Percentiles rank a stretch among this genome's conserved stretches.
Conservation (phyloP, 2,329 filamentous ascomycete genomes). For the Colletotrichum sidae region DNA sequence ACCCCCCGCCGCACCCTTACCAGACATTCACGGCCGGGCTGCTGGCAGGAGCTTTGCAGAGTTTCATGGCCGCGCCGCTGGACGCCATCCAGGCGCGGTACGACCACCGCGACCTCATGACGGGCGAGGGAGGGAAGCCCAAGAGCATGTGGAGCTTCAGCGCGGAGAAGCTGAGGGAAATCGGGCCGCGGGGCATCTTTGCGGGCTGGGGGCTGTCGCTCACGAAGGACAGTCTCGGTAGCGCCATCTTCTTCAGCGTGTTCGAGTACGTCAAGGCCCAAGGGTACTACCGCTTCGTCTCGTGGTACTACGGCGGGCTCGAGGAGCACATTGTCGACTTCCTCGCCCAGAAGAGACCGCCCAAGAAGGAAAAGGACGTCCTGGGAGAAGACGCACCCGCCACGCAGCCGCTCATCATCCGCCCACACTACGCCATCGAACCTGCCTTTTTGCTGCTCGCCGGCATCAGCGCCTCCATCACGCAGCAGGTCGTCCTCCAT, state of each 20-base stretch:
- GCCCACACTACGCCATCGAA: slow-evolving; percentile 81
- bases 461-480: slow-evolving; percentile 75
- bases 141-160: slow-evolving; percentile 81
- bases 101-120: slow-evolving; percentile 65
- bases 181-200: slow-evolving; percentile 78
- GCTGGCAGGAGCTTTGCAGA: slow-evolving; percentile 76
- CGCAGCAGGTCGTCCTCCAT: slow-evolving; percentile 77
- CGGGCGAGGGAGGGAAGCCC: slow-evolving; percentile 54
- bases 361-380: slow-evolving; percentile 15
- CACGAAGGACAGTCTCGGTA: slow-evolving; percentile 76
- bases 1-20: slow-evolving; percentile 72
- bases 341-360: slow-evolving; percentile 59
- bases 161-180: slow-evolving; percentile 72
- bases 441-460: slow-evolving; percentile 77
- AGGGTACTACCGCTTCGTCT: slow-evolving; percentile 77
- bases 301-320: slow-evolving; percentile 74
- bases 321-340: slow-evolving; percentile 63
- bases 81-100: slow-evolving; percentile 82
- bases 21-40: slow-evolving; percentile 78
- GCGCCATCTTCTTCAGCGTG: slow-evolving; percentile 77
- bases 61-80: slow-evolving; percentile 77
- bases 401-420: slow-evolving; percentile 64
- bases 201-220: slow-evolving; percentile 78
- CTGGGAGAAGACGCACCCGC: slow-evolving; percentile 43
- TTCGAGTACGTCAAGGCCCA: slow-evolving; percentile 85